Evolutionary conservation across 2,329 filamentous ascomycete genomes (phyloP).

Genomic region (Penicillium olsonii): DNA sequence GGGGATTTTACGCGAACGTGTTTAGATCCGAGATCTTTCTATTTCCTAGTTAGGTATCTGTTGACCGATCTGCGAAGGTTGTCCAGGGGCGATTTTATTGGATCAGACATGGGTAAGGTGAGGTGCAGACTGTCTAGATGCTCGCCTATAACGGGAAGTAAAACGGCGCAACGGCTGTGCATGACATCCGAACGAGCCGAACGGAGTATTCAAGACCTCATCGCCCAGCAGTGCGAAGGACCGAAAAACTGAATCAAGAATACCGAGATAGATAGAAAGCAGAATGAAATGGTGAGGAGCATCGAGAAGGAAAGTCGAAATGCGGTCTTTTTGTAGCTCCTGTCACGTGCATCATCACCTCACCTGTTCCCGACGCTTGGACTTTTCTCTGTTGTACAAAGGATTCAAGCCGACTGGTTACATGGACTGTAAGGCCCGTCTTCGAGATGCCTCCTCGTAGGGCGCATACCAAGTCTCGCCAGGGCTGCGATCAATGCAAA

Average conservation of each 20-base stretch:
- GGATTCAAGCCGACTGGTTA: slow-evolving; percentile 8
- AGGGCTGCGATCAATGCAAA: slow-evolving; percentile 46
- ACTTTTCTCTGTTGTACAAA: neutral
- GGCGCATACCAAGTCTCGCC: slow-evolving; percentile 46
- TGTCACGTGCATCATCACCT: slow-evolving; percentile 5
- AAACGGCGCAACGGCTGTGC: neutral
- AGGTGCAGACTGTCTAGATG: too few relatives aligned
- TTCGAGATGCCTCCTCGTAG: slow-evolving; percentile 40
- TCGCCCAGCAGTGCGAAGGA: neutral
- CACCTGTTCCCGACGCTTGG: slow-evolving; percentile 7
- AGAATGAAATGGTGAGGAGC: neutral
- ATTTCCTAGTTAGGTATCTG: neutral
- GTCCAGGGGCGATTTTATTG: too few relatives aligned
- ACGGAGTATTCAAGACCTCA: neutral
- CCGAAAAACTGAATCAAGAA: neutral
- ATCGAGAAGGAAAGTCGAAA: neutral
- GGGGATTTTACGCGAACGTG: slow-evolving; percentile 2
- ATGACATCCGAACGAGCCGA: neutral
- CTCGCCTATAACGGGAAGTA: neutral
- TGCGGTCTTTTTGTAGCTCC: slow-evolving; percentile 3
- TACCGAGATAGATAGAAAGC: neutral
- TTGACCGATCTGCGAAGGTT: too few relatives aligned
- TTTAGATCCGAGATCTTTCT: neutral
- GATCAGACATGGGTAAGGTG: too few relatives aligned
- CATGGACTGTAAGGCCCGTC: slow-evolving; percentile 1